Base-by-base conservation (phyloP, 179 eudicot species). In the Drosera spatulata region DNA sequence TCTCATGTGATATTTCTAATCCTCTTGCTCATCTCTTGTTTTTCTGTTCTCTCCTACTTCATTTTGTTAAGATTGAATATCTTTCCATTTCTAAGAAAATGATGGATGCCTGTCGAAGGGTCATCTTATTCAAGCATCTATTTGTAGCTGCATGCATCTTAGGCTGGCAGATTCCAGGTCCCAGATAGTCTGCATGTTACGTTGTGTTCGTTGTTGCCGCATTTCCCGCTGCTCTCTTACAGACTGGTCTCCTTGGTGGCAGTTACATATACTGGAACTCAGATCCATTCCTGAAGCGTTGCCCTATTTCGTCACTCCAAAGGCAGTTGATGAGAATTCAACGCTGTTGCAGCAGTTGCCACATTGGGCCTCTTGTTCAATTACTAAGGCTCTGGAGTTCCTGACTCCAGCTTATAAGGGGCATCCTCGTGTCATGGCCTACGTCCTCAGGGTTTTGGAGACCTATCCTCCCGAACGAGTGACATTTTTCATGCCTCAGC, bases 401-500 rank as follows among this genome's bases (percentile, higher is more conserved):
- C 85, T 90, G 44, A 86, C 96, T 56, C 99, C 97, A 56, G 78
- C 88, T 57, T 83, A 86, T 64, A 87, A 90, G 79, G 94, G 97
- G 55, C 99, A 94, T 74, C 87, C 97, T 49, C 94, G 97, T 46
- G 91, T 94, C 56, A 94, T 94, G 99, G 99, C 97, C 65, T 94
- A 94, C 70, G 82, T 94, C 66, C 83, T 94, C 47, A 71, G 97
- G 75, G 99, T 86, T 64, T 82, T 90, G 76, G 97, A 94, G 73
- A 83, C 99, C 43, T 94, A 94, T 80, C 99, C 99, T 67, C 95
- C 99, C 60, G 82, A 73, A 49, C 67, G 82, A 69, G 99, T 94
- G 41, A 90, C 96, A 53, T 94, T 94, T 79, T 94, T 94, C 95
- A 87, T 94, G 99, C 97, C 99, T 69, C 99, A 90, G 80, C 77